Evolutionary conservation across 192 early-diverging fungal genomes (phyloP).

Genomic region (Linnemannia schmuckeri): DNA sequence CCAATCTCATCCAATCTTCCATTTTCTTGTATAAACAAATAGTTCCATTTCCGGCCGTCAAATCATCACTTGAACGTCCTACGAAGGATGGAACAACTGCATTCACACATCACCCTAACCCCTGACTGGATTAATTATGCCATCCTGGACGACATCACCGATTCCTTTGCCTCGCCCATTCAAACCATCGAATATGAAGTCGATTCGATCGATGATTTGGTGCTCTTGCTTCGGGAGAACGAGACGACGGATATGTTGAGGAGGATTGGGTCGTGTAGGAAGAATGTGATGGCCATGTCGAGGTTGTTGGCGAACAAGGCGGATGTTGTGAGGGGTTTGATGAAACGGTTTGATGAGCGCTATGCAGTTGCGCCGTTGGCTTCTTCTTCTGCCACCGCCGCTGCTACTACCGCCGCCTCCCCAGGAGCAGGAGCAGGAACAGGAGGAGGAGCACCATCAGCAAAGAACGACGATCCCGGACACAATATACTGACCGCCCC

Average conservation of each 20-base stretch:
- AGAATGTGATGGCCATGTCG: constrained; percentile 76
- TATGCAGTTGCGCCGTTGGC: constrained; percentile 33
- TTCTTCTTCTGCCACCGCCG: background rate
- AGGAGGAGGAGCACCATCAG: constrained; percentile 42
- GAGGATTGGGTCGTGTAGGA: constrained; percentile 78
- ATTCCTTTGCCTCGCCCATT: constrained; percentile 88
- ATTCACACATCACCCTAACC: constrained; percentile 85
- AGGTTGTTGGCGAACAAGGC: constrained; percentile 75
- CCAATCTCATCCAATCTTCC: background rate
- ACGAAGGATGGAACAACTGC: constrained; percentile 83
- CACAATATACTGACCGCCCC: background rate
- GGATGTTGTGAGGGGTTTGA: constrained; percentile 78
- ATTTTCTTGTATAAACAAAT: background rate
- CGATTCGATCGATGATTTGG: constrained; percentile 93
- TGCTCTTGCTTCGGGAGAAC: constrained; percentile 88
- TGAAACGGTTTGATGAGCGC: constrained; percentile 72
- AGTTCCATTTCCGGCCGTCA: constrained; percentile 86
- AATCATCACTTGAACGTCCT: constrained; percentile 87
- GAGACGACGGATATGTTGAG: constrained; percentile 85
- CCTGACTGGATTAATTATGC: constrained; percentile 98
- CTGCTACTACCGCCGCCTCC: background rate
- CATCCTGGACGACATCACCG: constrained; percentile 93
- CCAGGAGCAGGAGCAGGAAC: constrained; percentile 20
- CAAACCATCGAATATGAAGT: constrained; percentile 92
- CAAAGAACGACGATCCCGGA: background rate